Base-by-base conservation (phyloP, 805 yeast genomes). In the Wickerhamomyces alni region DNA sequence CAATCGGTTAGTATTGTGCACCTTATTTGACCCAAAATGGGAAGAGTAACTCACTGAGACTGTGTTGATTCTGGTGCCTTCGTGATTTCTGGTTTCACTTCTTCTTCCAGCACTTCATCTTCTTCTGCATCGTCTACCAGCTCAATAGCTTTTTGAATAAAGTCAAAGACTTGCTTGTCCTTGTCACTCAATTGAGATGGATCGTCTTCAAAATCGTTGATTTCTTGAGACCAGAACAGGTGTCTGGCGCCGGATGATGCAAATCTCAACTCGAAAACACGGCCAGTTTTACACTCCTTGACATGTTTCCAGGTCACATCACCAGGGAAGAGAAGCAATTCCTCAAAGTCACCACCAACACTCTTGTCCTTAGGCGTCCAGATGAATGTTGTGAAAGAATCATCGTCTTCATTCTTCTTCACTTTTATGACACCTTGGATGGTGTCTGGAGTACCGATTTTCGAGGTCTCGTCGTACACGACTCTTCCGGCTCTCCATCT, bases 401-500 rank as follows among this genome's bases (percentile, higher is more conserved):
- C 84, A 42, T 82, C 93, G 42, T 84, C 94, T 21, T 70, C 72
- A 49, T 77, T 73, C 21, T 75, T 79, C 40, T 70, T 68, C 37
- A 87, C 72, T 21, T 74, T 65, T 36, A 87, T 74, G 33, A 63
- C 60, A 9, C 95, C 95, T 49, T 80, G 84, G 43, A 74, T 71
- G 3, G 82, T 77, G 42, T 70, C 66, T n/a, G 95, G 91, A 5
- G 80, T 76, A 40, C 87, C 86, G 26, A 67, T 59, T 36, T 78
- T 74, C 2, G 82, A 67, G 10, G 66, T 69, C 41, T 73, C 81
- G 52, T 83, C 75, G 56, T 73, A 81, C 13, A 69, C 69, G 8
- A 84, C 93, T 55, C 72, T 73, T 17, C 95, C 95, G 21, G 95
- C 95, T 59, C 82, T 80, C 66, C 86, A 84, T 47, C 64, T 75